Conservation (phyloP, 2,329 filamentous ascomycete species). For the Zymoseptoria pseudotritici region DNA sequence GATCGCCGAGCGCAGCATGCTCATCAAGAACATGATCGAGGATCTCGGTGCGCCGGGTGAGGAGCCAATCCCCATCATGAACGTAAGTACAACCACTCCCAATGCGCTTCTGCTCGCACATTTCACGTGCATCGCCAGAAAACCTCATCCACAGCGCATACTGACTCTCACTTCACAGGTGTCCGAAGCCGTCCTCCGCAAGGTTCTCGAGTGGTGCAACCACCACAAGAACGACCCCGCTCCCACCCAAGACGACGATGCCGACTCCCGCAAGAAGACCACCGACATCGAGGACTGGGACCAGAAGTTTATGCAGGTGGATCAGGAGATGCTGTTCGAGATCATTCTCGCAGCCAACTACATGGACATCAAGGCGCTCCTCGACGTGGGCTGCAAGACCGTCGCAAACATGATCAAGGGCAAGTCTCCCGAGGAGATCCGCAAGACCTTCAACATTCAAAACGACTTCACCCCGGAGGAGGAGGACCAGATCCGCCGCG, state of each 20-base stretch:
- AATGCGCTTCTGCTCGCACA: not conserved
- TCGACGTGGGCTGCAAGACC: slow-evolving; percentile 98
- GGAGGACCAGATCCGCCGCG: slow-evolving; percentile 76
- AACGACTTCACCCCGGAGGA: slow-evolving; percentile 99
- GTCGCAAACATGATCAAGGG: slow-evolving; percentile 99
- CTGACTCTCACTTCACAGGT: slow-evolving; percentile 45
- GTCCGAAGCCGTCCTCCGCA: slow-evolving; percentile 85
- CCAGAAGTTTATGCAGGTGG: slow-evolving; percentile 99
- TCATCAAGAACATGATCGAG: slow-evolving; percentile 98
- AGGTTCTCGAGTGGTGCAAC: slow-evolving; percentile 97
- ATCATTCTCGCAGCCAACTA: slow-evolving; percentile 98
- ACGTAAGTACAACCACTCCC: slow-evolving; percentile 39
- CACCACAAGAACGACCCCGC: slow-evolving; percentile 87
- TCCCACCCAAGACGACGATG: slow-evolving; percentile 77
- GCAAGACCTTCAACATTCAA: slow-evolving; percentile 99
- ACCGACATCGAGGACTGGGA: slow-evolving; percentile 99
- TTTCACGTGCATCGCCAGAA: not conserved
- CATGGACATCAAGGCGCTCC: slow-evolving; percentile 94
- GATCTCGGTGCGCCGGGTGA: slow-evolving; percentile 63
- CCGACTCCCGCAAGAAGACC: slow-evolving; percentile 92
- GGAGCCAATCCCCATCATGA: slow-evolving; percentile 80
- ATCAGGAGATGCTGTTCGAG: slow-evolving; percentile 99
- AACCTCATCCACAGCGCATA: not conserved
- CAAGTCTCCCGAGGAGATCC: slow-evolving; percentile 97
- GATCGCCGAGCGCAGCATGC: slow-evolving; percentile 82